Evolutionary conservation across 805 yeast genomes (phyloP).

Genomic region (Metschnikowia amazonensis): DNA sequence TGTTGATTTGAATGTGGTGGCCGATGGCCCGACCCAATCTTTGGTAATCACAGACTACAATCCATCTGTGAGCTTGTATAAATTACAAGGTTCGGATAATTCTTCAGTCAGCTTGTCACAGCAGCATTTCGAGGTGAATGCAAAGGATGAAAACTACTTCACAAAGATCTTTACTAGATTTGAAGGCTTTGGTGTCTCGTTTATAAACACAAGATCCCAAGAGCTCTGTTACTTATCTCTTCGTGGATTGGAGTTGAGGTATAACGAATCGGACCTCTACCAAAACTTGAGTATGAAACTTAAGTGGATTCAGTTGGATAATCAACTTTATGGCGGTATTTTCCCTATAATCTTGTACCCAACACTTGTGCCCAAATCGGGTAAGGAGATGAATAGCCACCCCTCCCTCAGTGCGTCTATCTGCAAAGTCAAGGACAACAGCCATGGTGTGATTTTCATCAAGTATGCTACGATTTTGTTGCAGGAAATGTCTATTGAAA

Average conservation of each 20-base stretch:
- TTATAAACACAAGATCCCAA: conserved; percentile 64
- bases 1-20: conserved; percentile 87
- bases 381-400: conserved; percentile 78
- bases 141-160: conserved; percentile 50
- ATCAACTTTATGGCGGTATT: conserved; percentile 81
- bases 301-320: conserved; percentile 94
- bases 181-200: conserved; percentile 84
- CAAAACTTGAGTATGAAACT: conserved; percentile 76
- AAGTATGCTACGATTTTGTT: conserved; percentile 86
- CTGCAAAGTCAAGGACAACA: conserved; percentile 79
- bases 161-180: conserved; percentile 58
- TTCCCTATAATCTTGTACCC: conserved; percentile 90
- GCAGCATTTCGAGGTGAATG: conserved; percentile 53
- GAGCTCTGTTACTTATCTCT: conserved; percentile 83
- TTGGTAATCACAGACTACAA: conserved; percentile 81
- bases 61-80: conserved; percentile 71
- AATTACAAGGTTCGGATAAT: conserved; percentile 35
- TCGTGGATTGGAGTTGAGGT: conserved; percentile 75
- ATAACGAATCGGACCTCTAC: conserved; percentile 78
- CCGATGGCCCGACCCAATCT: conserved; percentile 94
- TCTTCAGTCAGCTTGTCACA: conserved; percentile 27
- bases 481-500: conserved; percentile 88
- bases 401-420: conserved; percentile 87
- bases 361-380: conserved; percentile 78
- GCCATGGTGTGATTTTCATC: conserved; percentile 85